Evolutionary conservation across 768 basidiomycete genomes (phyloP), one percentile per base, ranked within the genome.

Genomic region (Mycena amicta): DNA sequence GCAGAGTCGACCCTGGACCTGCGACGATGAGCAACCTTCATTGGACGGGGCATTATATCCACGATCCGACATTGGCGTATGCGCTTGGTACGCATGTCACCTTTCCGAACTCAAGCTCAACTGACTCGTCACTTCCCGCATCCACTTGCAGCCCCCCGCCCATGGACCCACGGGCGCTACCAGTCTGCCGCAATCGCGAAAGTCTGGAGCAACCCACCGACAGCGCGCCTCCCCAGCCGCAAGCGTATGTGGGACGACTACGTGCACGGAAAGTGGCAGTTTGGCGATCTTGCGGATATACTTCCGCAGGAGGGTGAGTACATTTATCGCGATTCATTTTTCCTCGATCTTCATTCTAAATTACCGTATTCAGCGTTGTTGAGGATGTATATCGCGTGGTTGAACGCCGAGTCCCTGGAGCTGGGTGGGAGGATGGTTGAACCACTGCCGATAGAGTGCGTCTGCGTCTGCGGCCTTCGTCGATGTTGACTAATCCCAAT

Each of bases 21-120:
- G n/a, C 4, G 18, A 49, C 52, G 2, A 0, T 29, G 6, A 41
- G 52, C 27, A 65, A 65, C 23, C 51, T 67, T 20, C 57, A 67
- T 29, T 67, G 66, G 66, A 65, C 64, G 40, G 66, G 61, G 1
- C 64, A 70, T 55, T 75, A 73, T 61, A 72, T 75, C 22, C 67
- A 67, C 1, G 72, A 75, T 43, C 73, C 74, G 1, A 72, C 73
- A 4, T 55, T 75, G 15, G 68, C 71, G 2, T 72, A 73, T 53
- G 43, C 41, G 5, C 25, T 22, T 16, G n/a, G 60, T 61, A 23
- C 43, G 43, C 6, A n/a, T n/a, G n/a, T n/a, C n/a, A n/a, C n/a
- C n/a, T n/a, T n/a, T n/a, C n/a, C n/a, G n/a, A n/a, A n/a, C n/a
- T n/a, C n/a, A n/a, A n/a, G n/a, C n/a, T n/a, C n/a, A n/a, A n/a